Base-by-base conservation (phyloP, 2,329 filamentous ascomycete genomes). In the Pseudopithomyces chartarum region DNA sequence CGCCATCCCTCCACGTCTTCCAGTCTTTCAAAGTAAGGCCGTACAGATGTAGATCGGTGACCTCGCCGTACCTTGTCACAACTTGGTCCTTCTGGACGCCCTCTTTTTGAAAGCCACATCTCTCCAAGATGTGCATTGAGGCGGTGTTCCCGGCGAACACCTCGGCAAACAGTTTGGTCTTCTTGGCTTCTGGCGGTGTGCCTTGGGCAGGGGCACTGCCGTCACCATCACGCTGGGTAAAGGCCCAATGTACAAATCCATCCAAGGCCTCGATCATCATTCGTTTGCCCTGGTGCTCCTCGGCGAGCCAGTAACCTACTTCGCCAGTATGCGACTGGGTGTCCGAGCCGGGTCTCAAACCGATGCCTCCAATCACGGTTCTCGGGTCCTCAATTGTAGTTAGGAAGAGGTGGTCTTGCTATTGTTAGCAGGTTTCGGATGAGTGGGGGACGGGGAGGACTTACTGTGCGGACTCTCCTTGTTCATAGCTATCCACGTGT, bases 291-390 rank as follows among this genome's bases (percentile, higher is more conserved):
- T 74, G 76, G 34, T 66, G 65, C 29, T 58, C 57, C 52, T 76
- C 73, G 15, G 68, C 72, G 11, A 80, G 54, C 79, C 78, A 81
- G 62, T 77, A 80, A 10, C 78, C 78, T 1, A 80, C 47, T 55
- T 79, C 76, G 0, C 73, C 78, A 1, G 65, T 67, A 53, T 76
- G 76, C 5, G 71, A 60, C 15, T 70, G 65, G 15, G 77, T 63
- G 54, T 78, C 76, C 32, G 39, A 12, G n/a, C 66, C 70, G 40
- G 69, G 70, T 53, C 68, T 74, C 8, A 80, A 53, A 2, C 78
- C 77, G 33, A 79, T 74, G 7, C 69, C 65, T 26, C 78, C 78
- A 53, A 78, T 73, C 1, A 69, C 43, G 11, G 56, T 56, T 1
- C 51, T 29, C 5, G 66, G 68, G 2, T 49, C 39, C 7, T 55